Base-by-base conservation (phyloP, 768 basidiomycete species). In the Sarcodon sp. region DNA sequence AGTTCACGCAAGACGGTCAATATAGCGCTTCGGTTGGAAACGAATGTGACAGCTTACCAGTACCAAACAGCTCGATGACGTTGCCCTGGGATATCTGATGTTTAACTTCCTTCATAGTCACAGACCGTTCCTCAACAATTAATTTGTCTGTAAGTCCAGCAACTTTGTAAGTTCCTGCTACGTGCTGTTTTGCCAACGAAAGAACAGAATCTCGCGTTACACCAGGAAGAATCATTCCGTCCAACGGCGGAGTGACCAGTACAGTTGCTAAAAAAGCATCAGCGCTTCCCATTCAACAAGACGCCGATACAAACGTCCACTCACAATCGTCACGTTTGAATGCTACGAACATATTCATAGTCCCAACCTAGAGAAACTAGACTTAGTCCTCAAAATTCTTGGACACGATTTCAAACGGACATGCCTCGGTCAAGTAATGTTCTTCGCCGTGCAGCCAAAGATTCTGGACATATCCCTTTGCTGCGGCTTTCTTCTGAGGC, bases 281-380 rank as follows among this genome's bases (percentile, higher is more conserved):
- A 27, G 21, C 21, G 21, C 21, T 27, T 27, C 21, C 2, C 21
- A 4, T 27, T 4, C 21, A 27, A 27, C 21, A 27, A 27, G 21
- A 27, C 21, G 4, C 4, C 21, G 21, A 27, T 27, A 27, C 21
- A 27, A 27, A 27, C 21, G 21, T 27, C 4, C 21, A 27, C 85
- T 76, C 70, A 2, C 77, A 86, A 56, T 85, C 76, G 15, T 76
- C 72, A 16, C 71, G 74, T 60, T 75, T 77, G 64, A 92, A 79
- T 3, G 82, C 87, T 39, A 83, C 78, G 52, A 93, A 93, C 61
- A 91, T 65, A 64, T 94, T 94, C 91, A 93, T 93, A 1, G 89
- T 90, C 37, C 91, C 91, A 37, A 90, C 89, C 64, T 69, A 56
- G 13, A 43, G 13, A 27, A 27, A 27, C 21, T 3, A 27, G 21